A percentile compares a stretch with the other conserved stretches of the same genome.
Conservation (phyloP, 257 asterid genomes). For the Petunia axillaris region DNA sequence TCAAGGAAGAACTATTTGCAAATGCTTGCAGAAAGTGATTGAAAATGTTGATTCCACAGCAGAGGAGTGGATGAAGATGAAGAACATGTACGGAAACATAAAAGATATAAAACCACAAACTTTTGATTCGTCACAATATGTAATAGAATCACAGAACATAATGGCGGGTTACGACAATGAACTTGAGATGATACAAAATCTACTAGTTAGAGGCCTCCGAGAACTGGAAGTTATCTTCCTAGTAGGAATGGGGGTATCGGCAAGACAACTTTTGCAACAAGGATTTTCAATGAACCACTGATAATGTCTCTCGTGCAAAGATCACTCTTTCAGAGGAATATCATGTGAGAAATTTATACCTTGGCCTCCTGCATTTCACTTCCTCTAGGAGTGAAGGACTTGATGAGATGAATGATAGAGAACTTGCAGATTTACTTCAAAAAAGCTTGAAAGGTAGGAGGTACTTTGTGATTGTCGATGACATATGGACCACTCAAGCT, state of each 20-base stretch:
- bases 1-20: background rate
- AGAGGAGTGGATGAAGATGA: background rate
- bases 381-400: background rate
- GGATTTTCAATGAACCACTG: background rate
- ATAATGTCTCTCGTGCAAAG: background rate
- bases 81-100: background rate
- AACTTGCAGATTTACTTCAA: background rate
- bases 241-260: background rate
- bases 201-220: background rate
- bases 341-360: constrained; percentile 10
- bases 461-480: constrained; percentile 32
- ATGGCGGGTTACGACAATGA: background rate
- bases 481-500: constrained; percentile 22
- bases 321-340: background rate
- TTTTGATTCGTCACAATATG: background rate
- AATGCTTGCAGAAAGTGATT: background rate
- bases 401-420: constrained; percentile 13
- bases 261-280: background rate
- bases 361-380: constrained; percentile 16
- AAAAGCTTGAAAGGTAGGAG: background rate
- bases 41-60: background rate
- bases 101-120: background rate
- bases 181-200: background rate
- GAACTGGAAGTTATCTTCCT: background rate
- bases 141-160: background rate